phyloP scores from a whole-genome alignment of 2,329 filamentous ascomycete genomes.

The Fusarium subglutinans region DNA sequence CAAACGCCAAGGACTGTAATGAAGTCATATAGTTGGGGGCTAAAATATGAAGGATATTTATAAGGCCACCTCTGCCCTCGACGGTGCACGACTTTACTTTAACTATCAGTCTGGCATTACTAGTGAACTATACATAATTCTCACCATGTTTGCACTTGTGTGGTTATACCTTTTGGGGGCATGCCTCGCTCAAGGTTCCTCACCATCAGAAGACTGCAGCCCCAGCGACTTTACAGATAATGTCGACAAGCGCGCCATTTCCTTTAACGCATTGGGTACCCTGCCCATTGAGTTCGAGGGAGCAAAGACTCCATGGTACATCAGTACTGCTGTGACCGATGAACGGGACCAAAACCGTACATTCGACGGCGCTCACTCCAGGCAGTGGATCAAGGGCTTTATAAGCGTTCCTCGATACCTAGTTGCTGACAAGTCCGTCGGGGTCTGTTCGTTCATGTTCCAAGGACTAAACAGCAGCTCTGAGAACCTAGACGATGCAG shows the following conservation, averaged over 20 bases:
- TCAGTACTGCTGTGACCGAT: background rate
- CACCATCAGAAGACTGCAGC: background rate
- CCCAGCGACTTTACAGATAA: fast-evolving
- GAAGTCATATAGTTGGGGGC: background rate
- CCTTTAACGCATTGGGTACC: background rate
- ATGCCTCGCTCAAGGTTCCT: background rate
- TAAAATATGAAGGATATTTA: background rate
- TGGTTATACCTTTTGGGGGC: background rate
- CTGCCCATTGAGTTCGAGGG: background rate
- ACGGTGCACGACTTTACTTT: too few relatives aligned
- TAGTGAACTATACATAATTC: fast-evolving
- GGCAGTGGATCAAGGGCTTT: background rate
- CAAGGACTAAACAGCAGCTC: background rate
- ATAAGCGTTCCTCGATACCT: background rate
- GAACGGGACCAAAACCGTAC: background rate
- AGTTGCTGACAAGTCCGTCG: too few relatives aligned
- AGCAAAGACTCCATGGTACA: background rate
- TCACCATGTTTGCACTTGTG: fast-evolving
- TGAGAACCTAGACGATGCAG: background rate
- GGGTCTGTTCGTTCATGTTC: background rate
- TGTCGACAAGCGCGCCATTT: fast-evolving
- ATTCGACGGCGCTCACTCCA: too few relatives aligned
- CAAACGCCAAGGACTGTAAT: background rate
- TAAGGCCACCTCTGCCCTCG: background rate
- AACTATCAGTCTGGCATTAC: background rate